phyloP scores from a whole-genome alignment of 148 eudicot genomes.

The Cornus kousa region DNA sequence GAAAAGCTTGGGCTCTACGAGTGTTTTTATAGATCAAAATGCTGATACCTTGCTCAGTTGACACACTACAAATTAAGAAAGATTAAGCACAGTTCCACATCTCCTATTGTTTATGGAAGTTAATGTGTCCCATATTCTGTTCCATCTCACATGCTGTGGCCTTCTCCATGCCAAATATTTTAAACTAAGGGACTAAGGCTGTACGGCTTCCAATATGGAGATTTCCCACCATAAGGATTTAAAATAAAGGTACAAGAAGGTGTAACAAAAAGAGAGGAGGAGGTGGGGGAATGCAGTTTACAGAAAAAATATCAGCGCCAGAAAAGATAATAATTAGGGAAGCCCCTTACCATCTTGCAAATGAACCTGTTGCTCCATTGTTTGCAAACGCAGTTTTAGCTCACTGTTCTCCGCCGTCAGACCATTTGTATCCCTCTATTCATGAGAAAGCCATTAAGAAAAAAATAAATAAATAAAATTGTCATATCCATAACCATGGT shows the following conservation, averaged over 20 bases:
- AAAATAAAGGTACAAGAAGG: background rate
- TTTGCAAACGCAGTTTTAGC: slow-evolving; percentile 82
- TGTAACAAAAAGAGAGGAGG: background rate
- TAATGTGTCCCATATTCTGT: background rate
- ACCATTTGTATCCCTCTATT: slow-evolving; percentile 89
- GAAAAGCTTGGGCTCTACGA: background rate
- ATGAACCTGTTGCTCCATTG: slow-evolving; percentile 97
- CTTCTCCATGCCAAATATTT: background rate
- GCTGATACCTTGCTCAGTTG: background rate
- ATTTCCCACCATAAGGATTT: background rate
- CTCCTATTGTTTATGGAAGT: background rate
- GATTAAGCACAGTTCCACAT: background rate
- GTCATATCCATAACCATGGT: background rate
- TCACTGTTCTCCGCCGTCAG: slow-evolving; percentile 92
- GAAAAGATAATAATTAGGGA: background rate
- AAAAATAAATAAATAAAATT: background rate
- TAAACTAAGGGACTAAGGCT: too few species aligned
- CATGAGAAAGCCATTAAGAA: slow-evolving; percentile 1
- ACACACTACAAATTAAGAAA: background rate
- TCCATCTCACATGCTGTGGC: background rate
- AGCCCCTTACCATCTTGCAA: slow-evolving; percentile 81
- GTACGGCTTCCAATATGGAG: background rate
- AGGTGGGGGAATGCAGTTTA: background rate
- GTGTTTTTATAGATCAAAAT: background rate
- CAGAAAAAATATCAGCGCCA: background rate